Conservation (phyloP, 2,329 filamentous ascomycete genomes). For the Xylaria sp. region DNA sequence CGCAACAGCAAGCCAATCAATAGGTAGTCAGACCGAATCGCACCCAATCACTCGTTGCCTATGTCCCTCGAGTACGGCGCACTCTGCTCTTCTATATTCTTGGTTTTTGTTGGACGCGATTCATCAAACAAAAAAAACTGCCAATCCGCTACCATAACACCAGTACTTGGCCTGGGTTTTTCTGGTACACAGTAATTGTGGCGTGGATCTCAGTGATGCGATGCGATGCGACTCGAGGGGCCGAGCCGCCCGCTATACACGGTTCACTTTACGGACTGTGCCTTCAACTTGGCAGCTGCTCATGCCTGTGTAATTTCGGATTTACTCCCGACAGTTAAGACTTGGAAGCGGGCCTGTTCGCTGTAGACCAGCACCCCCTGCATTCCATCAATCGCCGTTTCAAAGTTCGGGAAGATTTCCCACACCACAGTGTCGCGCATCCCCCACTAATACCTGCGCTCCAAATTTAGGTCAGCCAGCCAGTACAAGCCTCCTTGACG, state of each 20-base stretch:
- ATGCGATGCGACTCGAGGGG: conserved; percentile 25
- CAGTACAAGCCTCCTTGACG: conserved; percentile 4
- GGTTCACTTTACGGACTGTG: neutral
- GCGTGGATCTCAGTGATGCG: conserved; percentile 5
- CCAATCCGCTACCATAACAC: neutral
- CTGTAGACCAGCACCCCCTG: conserved; percentile 6
- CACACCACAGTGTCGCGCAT: conserved; percentile 26
- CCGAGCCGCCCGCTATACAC: conserved; percentile 25
- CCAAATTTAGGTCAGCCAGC: conserved; percentile 23
- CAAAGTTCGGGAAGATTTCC: conserved; percentile 53
- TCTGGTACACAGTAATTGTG: neutral
- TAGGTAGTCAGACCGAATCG: neutral
- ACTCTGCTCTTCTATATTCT: neutral
- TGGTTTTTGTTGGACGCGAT: neutral
- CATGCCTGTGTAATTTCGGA: conserved; percentile 21
- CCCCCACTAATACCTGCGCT: conserved; percentile 21
- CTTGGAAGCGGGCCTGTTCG: neutral
- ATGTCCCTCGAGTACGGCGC: neutral
- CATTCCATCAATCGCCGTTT: conserved; percentile 21
- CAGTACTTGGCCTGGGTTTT: neutral
- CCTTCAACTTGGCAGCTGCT: neutral
- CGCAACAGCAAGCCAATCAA: neutral
- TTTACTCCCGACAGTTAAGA: conserved; percentile 12
- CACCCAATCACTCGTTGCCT: neutral
- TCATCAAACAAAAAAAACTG: neutral